Evolutionary conservation across 2,329 filamentous ascomycete species (phyloP), one percentile per base, ranked within the genome.

Genomic region (Cladosporium sp.): DNA sequence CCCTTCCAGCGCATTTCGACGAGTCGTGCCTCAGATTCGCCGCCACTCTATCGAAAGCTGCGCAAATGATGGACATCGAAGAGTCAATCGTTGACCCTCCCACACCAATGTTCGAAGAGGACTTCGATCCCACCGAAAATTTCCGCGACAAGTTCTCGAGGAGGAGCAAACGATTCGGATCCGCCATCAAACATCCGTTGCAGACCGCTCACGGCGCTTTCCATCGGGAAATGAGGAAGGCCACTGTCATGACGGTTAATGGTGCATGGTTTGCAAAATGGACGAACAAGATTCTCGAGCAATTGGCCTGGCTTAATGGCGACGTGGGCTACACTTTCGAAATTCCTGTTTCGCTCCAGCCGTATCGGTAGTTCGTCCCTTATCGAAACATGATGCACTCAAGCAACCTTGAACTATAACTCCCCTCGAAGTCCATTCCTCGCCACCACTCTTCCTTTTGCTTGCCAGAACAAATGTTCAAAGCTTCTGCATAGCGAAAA

Each of bases 401-500:
- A 0, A 46, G n/a, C 8, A 1, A 46, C 40, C 40, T 46, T n/a
- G 5, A 46, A 12, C 3, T 23, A n/a, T n/a, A 46, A 8, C 40
- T 44, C 18, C 2, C 40, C 23, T 26, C 35, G 3, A 37, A 35
- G 1, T 12, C 37, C 37, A 40, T n/a, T 10, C 18, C 4, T 44
- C 18, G 18, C 21, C 40, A 21, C 21, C 40, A 5, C 18, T 10
- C 6, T 21, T 21, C 18, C 8, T 21, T 21, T 21, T 21, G 3
- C 10, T 21, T 46, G 40, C n/a, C 10, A 21, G n/a, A 44, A 21
- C 18, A 18, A 2, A 12, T 46, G n/a, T 18, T 59, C 57, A 97
- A 83, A 94, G 84, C 86, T 96, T 96, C 86, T 92, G 89, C 92
- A 96, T 96, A 79, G 91, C 91, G 81, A 83, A 89, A 77, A 97